Evolutionary conservation across 2,329 filamentous ascomycete genomes (phyloP).

Genomic region (Pseudocercospora crystallina): DNA sequence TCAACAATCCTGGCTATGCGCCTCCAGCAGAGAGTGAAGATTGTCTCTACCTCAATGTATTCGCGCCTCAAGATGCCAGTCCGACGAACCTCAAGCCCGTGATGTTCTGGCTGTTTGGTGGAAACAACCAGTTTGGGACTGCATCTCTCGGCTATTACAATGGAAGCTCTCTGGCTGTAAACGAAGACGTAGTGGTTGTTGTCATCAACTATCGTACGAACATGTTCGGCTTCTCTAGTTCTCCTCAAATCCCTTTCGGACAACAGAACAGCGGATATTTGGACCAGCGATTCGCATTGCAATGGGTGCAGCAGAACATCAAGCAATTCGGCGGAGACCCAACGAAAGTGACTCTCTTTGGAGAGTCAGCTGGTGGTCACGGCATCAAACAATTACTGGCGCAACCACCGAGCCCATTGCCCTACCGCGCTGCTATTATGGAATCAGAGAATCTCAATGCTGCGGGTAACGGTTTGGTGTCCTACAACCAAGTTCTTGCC

Average conservation of each 20-base stretch:
- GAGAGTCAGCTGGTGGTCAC: slow-evolving; percentile 22
- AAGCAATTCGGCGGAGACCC: slow-evolving; percentile 55
- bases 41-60: slow-evolving; percentile 23
- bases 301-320: slow-evolving; percentile 53
- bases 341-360: slow-evolving; percentile 39
- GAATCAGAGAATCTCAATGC: slow-evolving; percentile 11
- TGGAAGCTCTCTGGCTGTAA: slow-evolving; percentile 19
- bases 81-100: slow-evolving; percentile 16
- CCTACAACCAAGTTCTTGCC: slow-evolving; percentile 13
- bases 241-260: slow-evolving; percentile 33
- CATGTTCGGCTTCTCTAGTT: slow-evolving; percentile 26
- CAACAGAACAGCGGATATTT: slow-evolving; percentile 34
- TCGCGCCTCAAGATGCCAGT: slow-evolving; percentile 14
- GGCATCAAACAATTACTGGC: slow-evolving; percentile 19
- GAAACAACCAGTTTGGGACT: slow-evolving; percentile 19
- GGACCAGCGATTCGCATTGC: slow-evolving; percentile 34
- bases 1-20: slow-evolving; percentile 20
- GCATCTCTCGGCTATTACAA: slow-evolving; percentile 21
- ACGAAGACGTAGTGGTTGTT: slow-evolving; percentile 25
- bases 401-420: slow-evolving; percentile 19
- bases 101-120: slow-evolving; percentile 24
- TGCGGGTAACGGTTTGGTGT: slow-evolving; percentile 9
- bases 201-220: slow-evolving; percentile 24
- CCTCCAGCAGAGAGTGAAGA: slow-evolving; percentile 21
- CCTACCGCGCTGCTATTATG: slow-evolving; percentile 25